Base-by-base conservation (phyloP, 176 grass and related monocot species). In the Hyparrhenia diplandra region DNA sequence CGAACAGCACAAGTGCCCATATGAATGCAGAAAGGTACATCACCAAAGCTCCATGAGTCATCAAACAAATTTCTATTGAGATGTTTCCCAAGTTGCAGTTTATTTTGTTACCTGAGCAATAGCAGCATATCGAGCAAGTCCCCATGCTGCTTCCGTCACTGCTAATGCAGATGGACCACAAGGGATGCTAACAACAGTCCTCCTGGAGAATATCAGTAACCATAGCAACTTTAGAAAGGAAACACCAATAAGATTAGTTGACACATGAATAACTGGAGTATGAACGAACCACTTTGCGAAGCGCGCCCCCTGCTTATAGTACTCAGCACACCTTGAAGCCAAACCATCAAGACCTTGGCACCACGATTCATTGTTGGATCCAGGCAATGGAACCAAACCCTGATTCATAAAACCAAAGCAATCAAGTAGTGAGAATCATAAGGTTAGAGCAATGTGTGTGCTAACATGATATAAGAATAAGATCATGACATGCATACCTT, bases 301-400 rank as follows among this genome's bases (percentile, higher is more conserved):
- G 40, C 92, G 92, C 54, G 92, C 96, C 18, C 96, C 96, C 85
- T 99, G 92, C 68, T 95, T 99, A 87, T 95, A 95, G 64, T 95
- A 99, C 51, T 99, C 92, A 4, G 92, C 90, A 84, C 87, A 91
- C 88, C 96, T 91, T 79, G 96, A 99, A 21, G 96, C 92, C 87
- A 99, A 80, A 54, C 92, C 96, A 80, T 99, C 96, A 66, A 98
- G 88, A 46, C 96, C 96, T 98, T 98, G 96, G 88, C 96, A 98
- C 96, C 96, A 99, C 12, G 96, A 99, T 78, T 99, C 96, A 82
- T 88, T 95, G 74, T 95, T 99, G 67, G 92, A 99, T 78, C 92
- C 96, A 7, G 90, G 96, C 82, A 99, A 88, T 39, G 96, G 90
- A 74, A 99, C 96, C 82, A 99, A 88, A 43, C 96, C 96, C 90